These are phyloP conservation scores for Urochloa ruziziensis DNA, from an alignment of 176 grass and related monocot genomes.

Conservation along the genomic window DNA sequence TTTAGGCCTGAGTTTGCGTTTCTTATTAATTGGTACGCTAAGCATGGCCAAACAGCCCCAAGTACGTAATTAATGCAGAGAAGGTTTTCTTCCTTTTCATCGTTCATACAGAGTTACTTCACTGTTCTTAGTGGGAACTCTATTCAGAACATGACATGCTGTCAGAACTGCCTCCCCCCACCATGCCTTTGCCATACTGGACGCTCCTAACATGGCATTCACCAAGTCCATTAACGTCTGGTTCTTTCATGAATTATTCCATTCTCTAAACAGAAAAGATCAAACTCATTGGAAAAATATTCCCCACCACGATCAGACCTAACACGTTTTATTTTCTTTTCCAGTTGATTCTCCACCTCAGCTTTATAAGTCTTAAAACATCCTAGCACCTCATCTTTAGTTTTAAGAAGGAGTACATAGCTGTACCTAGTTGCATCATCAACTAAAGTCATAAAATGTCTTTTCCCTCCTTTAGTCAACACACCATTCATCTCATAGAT, in stretches of 20 bases:
- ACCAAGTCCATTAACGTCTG: not conserved
- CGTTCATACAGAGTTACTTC: not conserved
- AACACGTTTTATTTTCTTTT: not conserved
- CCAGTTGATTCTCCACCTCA: not conserved
- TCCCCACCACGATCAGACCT: no score
- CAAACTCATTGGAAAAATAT: not conserved
- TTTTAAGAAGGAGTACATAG: not conserved
- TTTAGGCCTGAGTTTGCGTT: not conserved
- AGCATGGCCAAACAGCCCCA: not conserved
- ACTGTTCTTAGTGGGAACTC: not conserved
- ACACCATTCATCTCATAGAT: not conserved
- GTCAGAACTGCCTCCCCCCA: not conserved
- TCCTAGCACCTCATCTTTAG: not conserved
- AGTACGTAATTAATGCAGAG: not conserved
- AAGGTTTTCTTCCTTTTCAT: not conserved
- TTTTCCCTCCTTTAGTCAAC: not conserved
- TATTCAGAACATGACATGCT: not conserved
- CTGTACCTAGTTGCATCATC: not conserved
- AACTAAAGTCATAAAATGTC: not conserved
- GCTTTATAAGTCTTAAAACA: not conserved
- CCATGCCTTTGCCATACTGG: not conserved
- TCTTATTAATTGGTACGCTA: not conserved
- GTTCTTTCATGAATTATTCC: not conserved
- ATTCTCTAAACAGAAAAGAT: not conserved
- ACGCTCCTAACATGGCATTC: not conserved